phyloP scores from a whole-genome alignment of 108 stramenopile species.

The Cyclotella sp. region DNA sequence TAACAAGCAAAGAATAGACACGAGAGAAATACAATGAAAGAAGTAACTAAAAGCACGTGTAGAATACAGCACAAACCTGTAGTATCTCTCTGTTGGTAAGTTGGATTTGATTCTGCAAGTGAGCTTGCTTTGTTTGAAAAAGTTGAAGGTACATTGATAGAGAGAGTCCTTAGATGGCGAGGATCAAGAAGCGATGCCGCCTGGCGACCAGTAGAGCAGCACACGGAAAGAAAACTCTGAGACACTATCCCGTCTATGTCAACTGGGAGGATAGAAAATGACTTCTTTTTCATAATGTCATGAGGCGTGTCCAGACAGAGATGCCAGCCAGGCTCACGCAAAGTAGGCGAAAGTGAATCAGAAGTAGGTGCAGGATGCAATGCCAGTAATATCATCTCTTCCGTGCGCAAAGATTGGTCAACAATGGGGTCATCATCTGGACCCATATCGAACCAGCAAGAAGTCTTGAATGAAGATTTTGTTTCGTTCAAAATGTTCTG shows the following conservation, averaged over 20 bases:
- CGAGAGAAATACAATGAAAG: background rate
- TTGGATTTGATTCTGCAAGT: constrained; percentile 29
- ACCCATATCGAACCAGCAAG: constrained; percentile 19
- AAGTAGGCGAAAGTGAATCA: constrained; percentile 9
- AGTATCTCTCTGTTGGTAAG: background rate
- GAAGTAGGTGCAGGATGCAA: constrained; percentile 35
- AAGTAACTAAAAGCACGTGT: background rate
- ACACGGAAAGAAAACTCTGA: constrained; percentile 29
- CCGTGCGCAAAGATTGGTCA: constrained; percentile 28
- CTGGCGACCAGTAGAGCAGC: constrained; percentile 42
- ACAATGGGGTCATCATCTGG: constrained; percentile 9
- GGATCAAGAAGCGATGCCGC: constrained; percentile 33
- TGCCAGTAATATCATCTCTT: constrained; percentile 40
- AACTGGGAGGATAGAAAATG: constrained; percentile 32
- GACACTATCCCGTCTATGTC: constrained; percentile 28
- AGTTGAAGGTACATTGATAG: constrained; percentile 23
- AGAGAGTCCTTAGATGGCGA: constrained; percentile 36
- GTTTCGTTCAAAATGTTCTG: constrained; percentile 13
- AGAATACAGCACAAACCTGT: constrained; percentile 10
- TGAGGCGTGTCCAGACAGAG: constrained; percentile 25
- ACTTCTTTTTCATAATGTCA: constrained; percentile 5
- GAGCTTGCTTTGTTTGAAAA: constrained; percentile 24
- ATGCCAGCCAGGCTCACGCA: constrained; percentile 44
- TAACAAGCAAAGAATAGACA: background rate
- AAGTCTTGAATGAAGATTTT: background rate